Conservation (phyloP, 2,329 filamentous ascomycete species). For the Colletotrichum lini region DNA sequence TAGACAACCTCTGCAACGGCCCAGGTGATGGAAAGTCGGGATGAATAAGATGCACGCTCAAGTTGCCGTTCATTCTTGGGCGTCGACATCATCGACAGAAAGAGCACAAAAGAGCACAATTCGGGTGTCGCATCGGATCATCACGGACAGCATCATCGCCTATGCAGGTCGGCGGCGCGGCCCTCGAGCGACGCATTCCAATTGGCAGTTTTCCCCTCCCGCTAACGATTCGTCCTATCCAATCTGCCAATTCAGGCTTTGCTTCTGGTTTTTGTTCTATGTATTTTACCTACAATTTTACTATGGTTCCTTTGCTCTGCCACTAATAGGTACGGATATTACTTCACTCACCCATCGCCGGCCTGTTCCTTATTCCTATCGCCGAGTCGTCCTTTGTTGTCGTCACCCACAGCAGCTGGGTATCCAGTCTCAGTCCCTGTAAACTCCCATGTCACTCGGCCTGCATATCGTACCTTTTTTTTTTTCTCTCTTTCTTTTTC, state of each 20-base stretch:
- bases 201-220: slow-evolving; percentile 20
- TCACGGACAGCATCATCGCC: slow-evolving; percentile 33
- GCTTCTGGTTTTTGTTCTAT: too few relatives aligned
- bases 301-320: too few relatives aligned
- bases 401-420: too few relatives aligned
- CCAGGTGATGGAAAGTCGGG: too few relatives aligned
- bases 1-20: not conserved
- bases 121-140: slow-evolving; percentile 29
- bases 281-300: not conserved
- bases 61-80: not conserved
- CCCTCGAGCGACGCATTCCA: slow-evolving; percentile 22
- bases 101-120: not conserved
- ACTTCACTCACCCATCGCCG: not conserved
- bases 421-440: not conserved
- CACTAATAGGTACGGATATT: too few relatives aligned
- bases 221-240: slow-evolving; percentile 25
- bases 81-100: not conserved
- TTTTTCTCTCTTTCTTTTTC: not conserved
- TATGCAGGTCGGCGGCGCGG: slow-evolving; percentile 38
- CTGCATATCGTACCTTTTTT: slow-evolving; percentile 9
- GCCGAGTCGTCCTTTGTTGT: not conserved
- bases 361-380: slow-evolving; percentile 1
- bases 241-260: slow-evolving; percentile 18
- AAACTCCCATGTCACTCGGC: slow-evolving; percentile 8
- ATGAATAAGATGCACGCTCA: not conserved